Evolutionary conservation across 371 early-diverging fungal genomes (phyloP), one percentile per base, ranked within the genome.

Genomic region (Apophysomyces trapeziformis): DNA sequence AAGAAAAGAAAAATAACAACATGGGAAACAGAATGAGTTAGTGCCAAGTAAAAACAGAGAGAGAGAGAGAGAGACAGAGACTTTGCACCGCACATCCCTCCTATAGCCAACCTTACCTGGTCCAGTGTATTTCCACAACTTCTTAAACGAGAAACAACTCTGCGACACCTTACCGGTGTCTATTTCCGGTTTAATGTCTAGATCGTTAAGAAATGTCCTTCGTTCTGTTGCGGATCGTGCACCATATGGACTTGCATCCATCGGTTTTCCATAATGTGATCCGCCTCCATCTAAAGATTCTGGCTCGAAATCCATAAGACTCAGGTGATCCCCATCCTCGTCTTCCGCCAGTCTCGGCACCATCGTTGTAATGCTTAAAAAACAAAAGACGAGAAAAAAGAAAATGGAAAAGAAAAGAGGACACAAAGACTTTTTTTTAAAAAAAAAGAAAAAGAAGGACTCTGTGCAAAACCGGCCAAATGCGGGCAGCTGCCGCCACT

Each of bases 61-160:
- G 21, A 21, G 21, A 21, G 21, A 26, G 32, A 2, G 32, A 3
- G 32, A 26, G 32, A 26, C 2, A 26, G 32, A 26, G 2, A 26
- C 2, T 2, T 26, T 26, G 26, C 32, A 26, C 32, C 1, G 32
- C 32, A 26, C 32, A 26, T 26, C 32, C 1, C 32, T 26, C 32
- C 32, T 26, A 26, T 26, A 2, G 32, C 32, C 32, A 26, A 26
- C 32, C 32, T 26, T 75, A 78, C 87, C 87, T 60, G 87, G 87
- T 8, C 87, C 87, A 13, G 74, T 80, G 63, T 85, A 85, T 54
- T 75, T 75, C 77, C 84, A 76, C n/a, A 86, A 64, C 39, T 84
- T 84, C 32, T 63, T 69, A 61, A 79, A 84, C 4, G 84, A 82
- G 65, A 84, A 86, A 2, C 57, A 60, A 38, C 38, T 57, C 7